phyloP scores from a whole-genome alignment of 176 grass and related monocot species.

The Coix lacrymajobi region DNA sequence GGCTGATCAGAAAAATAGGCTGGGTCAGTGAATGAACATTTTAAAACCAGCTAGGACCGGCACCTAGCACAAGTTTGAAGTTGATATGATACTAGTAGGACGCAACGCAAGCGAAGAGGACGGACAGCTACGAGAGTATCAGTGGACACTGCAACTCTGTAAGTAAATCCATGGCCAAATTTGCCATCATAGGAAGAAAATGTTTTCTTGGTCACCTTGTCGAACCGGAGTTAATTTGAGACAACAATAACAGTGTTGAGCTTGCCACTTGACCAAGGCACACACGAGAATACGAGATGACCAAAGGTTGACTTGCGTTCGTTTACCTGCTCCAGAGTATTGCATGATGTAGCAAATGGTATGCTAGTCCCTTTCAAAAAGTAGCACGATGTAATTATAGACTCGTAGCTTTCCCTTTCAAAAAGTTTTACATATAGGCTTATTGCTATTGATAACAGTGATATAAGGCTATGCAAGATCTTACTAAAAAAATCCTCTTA shows the following conservation, averaged over 20 bases:
- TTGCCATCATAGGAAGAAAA: not conserved
- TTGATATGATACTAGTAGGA: not conserved
- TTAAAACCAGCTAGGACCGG: not conserved
- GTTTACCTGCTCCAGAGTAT: not conserved
- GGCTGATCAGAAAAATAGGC: not conserved
- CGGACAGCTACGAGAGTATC: not conserved
- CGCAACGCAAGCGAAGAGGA: not conserved
- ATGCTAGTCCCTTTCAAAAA: too few species aligned
- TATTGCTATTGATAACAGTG: not conserved
- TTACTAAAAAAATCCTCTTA: not conserved
- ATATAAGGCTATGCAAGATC: not conserved
- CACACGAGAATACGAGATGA: not conserved
- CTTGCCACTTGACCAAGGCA: not conserved
- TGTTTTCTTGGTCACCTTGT: not conserved
- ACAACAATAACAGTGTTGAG: not conserved
- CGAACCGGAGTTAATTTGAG: not conserved
- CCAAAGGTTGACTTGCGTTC: not conserved
- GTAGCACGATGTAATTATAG: not conserved
- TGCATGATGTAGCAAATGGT: too few species aligned
- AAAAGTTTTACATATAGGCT: not conserved
- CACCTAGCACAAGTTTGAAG: slow-evolving; percentile 6
- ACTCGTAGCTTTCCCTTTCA: not conserved
- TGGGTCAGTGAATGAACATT: not conserved
- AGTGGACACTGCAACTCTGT: not conserved
- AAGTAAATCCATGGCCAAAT: not conserved